These are phyloP conservation scores for Herpetospermum pedunculosum DNA, from an alignment of 306 rosid genomes.

Conservation along the genomic window DNA sequence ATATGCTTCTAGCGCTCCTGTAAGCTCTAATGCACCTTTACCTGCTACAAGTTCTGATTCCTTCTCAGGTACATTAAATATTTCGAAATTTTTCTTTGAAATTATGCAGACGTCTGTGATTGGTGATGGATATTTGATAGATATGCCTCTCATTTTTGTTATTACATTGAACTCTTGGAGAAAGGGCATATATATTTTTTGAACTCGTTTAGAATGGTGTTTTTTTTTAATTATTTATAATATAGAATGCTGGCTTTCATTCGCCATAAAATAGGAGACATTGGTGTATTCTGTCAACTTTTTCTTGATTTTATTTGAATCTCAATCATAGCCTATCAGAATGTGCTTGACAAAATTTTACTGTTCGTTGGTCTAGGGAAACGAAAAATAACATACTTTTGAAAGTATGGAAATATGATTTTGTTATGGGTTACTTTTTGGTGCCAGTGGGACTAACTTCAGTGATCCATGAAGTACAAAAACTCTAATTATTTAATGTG, in stretches of 20 bases:
- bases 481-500: neutral
- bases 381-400: neutral
- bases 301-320: neutral
- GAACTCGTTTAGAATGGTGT: neutral
- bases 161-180: neutral
- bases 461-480: neutral
- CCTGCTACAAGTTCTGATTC: conserved; percentile 46
- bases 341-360: neutral
- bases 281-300: neutral
- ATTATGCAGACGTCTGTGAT: neutral
- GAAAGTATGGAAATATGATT: neutral
- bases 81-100: neutral
- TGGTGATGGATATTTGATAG: neutral
- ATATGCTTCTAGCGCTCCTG: conserved; percentile 59
- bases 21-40: conserved; percentile 33
- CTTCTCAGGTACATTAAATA: conserved; percentile 55
- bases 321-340: neutral
- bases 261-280: neutral
- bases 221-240: neutral
- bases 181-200: neutral
- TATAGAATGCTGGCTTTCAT: neutral
- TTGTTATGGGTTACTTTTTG: neutral
- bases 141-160: neutral
- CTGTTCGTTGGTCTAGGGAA: neutral
- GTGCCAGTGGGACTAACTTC: neutral